Base-by-base conservation (phyloP, 2,329 filamentous ascomycete species). In the Polychaeton citri region DNA sequence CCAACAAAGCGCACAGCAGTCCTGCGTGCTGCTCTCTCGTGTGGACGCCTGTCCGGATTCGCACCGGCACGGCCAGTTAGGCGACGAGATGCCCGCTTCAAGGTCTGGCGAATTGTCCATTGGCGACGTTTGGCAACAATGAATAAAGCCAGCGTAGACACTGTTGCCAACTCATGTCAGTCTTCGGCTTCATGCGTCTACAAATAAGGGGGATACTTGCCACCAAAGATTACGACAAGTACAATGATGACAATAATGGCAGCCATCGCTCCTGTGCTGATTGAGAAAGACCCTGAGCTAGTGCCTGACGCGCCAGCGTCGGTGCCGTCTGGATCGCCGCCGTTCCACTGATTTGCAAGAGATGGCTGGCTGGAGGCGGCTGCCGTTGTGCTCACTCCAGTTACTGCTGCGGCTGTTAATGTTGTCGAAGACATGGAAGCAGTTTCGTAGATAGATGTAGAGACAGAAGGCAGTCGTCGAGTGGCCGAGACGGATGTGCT, bases 51-150 rank as follows among this genome's bases (percentile, higher is more conserved):
- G n/a, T n/a, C n/a, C n/a, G n/a, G n/a, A n/a, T n/a, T n/a, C n/a
- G n/a, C n/a, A n/a, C n/a, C n/a, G n/a, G n/a, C n/a, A n/a, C n/a
- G n/a, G n/a, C n/a, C n/a, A n/a, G n/a, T n/a, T n/a, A n/a, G n/a
- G n/a, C n/a, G n/a, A n/a, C n/a, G n/a, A n/a, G n/a, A n/a, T n/a
- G n/a, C n/a, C n/a, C n/a, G n/a, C n/a, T n/a, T n/a, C 38, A 92
- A 66, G 19, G 69, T 80, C 53, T 82, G 74, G 39, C 77, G 74
- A 46, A 90, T 66, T 45, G 77, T 81, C 84, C 84, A 90, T 58
- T 87, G 81, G 32, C 78, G 74, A 63, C 84, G 86, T 67, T 90
- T 90, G 37, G 84, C 81, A 24, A 88, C 56, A 57, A 79, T 84
- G 63, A 81, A 92, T 19, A 90, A 72, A 2, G 74, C 62, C 2